Evolutionary conservation across 495 filamentous ascomycete species (phyloP), one percentile per base, ranked within the genome.

Genomic region (Copromyces sp.): DNA sequence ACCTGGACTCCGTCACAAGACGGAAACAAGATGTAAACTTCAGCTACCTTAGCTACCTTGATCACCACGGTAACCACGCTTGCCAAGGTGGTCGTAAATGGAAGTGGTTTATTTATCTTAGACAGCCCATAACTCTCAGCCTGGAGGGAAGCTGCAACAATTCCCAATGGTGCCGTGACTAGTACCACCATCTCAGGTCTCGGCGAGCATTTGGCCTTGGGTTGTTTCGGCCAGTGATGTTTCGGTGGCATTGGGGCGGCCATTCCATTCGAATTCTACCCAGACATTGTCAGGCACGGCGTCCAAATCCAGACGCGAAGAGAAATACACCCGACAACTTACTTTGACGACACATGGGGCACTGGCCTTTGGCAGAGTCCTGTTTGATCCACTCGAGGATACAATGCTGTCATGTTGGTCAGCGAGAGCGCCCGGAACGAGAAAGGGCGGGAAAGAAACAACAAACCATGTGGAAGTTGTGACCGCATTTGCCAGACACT

Each of bases 341-440:
- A 95, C 93, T 94, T 81, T 98, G 95, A 69, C 95, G 88, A 78
- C 95, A 99, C 96, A 99, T 98, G 17, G 95, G 95, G 81, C 95
- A 99, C 65, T 97, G 89, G 17, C 94, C 95, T 78, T 96, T 95
- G 9, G 94, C 93, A 17, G 92, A 90, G 70, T 98, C 95, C 78
- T 97, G 94, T 76, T 95, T 90, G 73, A 99, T 93, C 95, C 95
- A 99, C 65, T 94, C 93, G 80, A 92, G 87, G 71, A 98, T 93
- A 78, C 95, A 99, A 81, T 99, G 95, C 94, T 97, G 68, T 45
- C 6, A 14, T 32, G 37, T 32, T 70, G 39, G 37, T 70, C 6
- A 70, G n/a, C 38, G 35, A 42, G 75, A 69, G 40, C 65, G 47
- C 9, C 11, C 24, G 47, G 24, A 11, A 29, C 17, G 29, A 20